phyloP scores from a whole-genome alignment of 495 filamentous ascomycete genomes.

The Patellaria atrata region DNA sequence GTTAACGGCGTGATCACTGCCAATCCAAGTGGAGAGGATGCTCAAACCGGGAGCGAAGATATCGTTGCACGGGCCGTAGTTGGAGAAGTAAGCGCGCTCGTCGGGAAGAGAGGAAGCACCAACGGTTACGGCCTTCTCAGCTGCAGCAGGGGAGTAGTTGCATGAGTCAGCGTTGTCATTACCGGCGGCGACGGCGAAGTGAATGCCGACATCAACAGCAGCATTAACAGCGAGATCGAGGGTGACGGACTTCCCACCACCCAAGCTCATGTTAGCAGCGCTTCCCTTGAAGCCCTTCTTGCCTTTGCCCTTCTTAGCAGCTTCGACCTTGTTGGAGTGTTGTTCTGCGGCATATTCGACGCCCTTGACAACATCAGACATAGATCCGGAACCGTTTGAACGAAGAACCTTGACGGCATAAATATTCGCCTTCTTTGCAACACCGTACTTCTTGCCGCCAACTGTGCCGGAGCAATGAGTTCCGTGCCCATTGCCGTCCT shows the following conservation, averaged over 20 bases:
- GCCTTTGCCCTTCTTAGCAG: slow-evolving; percentile 61
- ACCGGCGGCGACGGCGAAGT: slow-evolving; percentile 96
- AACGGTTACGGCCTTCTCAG: slow-evolving; percentile 86
- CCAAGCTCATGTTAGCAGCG: slow-evolving; percentile 97
- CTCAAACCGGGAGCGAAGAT: slow-evolving; percentile 97
- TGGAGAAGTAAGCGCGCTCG: slow-evolving; percentile 99
- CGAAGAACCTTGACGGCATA: slow-evolving; percentile 95
- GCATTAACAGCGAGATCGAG: slow-evolving; percentile 90
- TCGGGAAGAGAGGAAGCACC: slow-evolving; percentile 87
- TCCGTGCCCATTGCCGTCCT: slow-evolving; percentile 96
- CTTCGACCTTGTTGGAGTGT: slow-evolving; percentile 59
- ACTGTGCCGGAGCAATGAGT: slow-evolving; percentile 99
- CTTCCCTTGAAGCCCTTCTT: slow-evolving; percentile 96
- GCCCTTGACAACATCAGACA: slow-evolving; percentile 97
- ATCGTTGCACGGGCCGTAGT: slow-evolving; percentile 98
- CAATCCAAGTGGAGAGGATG: slow-evolving; percentile 96
- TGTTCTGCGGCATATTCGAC: slow-evolving; percentile 84
- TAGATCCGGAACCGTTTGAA: slow-evolving; percentile 93
- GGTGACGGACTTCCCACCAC: slow-evolving; percentile 83
- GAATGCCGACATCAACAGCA: slow-evolving; percentile 75
- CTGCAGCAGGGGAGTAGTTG: slow-evolving; percentile 97
- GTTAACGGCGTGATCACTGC: slow-evolving; percentile 85
- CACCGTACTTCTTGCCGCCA: slow-evolving; percentile 96
- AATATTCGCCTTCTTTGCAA: slow-evolving; percentile 95
- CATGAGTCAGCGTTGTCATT: slow-evolving; percentile 98